Percentiles rank a stretch among this genome's conserved stretches.
Evolutionary conservation across 768 basidiomycete genomes (phyloP).

Genomic region (Lentinula edodes): DNA sequence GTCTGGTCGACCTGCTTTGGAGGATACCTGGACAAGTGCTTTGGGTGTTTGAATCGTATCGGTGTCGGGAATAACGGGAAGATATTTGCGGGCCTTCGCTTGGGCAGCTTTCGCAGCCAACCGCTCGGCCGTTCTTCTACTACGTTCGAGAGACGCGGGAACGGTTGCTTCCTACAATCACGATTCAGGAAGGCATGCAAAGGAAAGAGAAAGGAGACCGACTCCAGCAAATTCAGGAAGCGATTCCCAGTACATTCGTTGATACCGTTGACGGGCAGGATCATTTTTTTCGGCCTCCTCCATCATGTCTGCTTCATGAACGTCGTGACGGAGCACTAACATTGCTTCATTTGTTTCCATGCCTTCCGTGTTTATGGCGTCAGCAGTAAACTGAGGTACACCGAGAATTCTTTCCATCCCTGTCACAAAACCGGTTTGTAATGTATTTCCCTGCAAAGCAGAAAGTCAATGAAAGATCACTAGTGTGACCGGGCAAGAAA

Average conservation of each 20-base stretch:
- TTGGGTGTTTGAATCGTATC: constrained; percentile 30
- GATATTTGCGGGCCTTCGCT: constrained; percentile 32
- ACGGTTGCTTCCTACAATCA: constrained; percentile 54
- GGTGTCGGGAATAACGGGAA: constrained; percentile 32
- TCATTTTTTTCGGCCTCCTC: constrained; percentile 53
- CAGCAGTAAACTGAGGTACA: constrained; percentile 26
- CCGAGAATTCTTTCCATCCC: constrained; percentile 82
- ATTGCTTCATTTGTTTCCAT: neutral
- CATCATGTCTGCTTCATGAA: constrained; percentile 55
- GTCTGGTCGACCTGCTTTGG: constrained; percentile 42
- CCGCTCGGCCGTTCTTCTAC: constrained; percentile 32
- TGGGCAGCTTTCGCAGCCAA: constrained; percentile 25
- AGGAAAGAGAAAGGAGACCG: constrained; percentile 8
- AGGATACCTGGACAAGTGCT: constrained; percentile 29
- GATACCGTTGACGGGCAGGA: constrained; percentile 56
- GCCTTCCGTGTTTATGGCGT: constrained; percentile 12
- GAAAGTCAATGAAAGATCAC: neutral
- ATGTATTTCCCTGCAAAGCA: constrained; percentile 41
- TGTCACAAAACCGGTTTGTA: constrained; percentile 74
- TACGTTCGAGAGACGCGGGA: constrained; percentile 47
- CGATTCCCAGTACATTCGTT: constrained; percentile 76
- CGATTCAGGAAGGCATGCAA: constrained; percentile 1
- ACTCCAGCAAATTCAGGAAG: constrained; percentile 65
- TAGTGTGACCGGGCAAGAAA: constrained; percentile 4
- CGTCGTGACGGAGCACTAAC: constrained; percentile 34